Evolutionary conservation across 1,284 basidiomycete genomes (phyloP), one percentile per base, ranked within the genome.

Genomic region (Vanrija sp.): DNA sequence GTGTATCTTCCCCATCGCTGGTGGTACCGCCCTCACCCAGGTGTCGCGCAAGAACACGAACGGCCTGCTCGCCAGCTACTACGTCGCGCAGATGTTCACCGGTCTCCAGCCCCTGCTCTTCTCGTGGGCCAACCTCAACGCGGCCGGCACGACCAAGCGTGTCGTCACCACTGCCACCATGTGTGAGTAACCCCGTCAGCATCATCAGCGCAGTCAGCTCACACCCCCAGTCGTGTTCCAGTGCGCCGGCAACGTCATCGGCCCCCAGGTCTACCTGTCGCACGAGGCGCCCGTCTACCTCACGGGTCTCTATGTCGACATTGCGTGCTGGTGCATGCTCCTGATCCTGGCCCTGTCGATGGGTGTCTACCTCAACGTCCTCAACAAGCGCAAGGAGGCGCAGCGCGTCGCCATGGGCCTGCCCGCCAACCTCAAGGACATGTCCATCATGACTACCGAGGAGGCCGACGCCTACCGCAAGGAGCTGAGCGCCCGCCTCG

Each of bases 251-350:
- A 46, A 49, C 45, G 56, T 66, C 42, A 57, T 71, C 49, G 71
- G 71, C 8, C 71, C 71, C 12, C 69, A 71, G 48, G 68, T 71
- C 45, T 73, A 71, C 62, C 62, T 70, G 14, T 27, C 57, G n/a
- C 22, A 41, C 15, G 67, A 73, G 46, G 56, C 56, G 6, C 71
- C 69, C 1, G 44, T 57, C 38, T 71, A 72, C 62, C 59, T 55
- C 52, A 71, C 68, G 15, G 69, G 69, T 45, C 64, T 71, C n/a
- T 66, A 67, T 54, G 72, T 71, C 60, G 67, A 71, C 54, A 67
- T 72, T 41, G 59, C 49, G 18, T 71, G 63, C 44, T 68, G 64
- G 67, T 57, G 57, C 46, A 35, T 65, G 38, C 54, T 65, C n/a
- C 60, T 65, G 56, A 45, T 65, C 56, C 62, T 72, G 38, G 59